phyloP scores from a whole-genome alignment of 1,139 yeast species.

The Kurtzmaniella natalensis region DNA sequence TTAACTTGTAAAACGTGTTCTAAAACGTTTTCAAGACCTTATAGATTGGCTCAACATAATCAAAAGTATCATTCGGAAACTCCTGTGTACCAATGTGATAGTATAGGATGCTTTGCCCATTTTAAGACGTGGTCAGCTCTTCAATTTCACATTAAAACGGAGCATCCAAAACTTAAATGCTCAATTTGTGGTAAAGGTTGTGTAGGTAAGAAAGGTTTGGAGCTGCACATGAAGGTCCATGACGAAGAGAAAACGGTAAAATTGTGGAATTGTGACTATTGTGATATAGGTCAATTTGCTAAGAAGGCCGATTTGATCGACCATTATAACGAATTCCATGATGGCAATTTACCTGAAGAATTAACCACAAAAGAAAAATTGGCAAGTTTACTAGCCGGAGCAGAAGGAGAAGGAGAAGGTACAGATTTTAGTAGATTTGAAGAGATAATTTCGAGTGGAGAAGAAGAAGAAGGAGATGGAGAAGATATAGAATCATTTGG shows the following conservation, averaged over 20 bases:
- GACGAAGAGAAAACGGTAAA: slow-evolving; percentile 48
- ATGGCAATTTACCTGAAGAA: slow-evolving; percentile 34
- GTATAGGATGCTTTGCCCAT: slow-evolving; percentile 52
- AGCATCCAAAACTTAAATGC: slow-evolving; percentile 72
- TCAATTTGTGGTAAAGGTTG: slow-evolving; percentile 65
- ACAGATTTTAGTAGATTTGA: slow-evolving; percentile 5
- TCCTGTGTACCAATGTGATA: slow-evolving; percentile 60
- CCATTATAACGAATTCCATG: slow-evolving; percentile 44
- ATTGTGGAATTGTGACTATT: slow-evolving; percentile 59
- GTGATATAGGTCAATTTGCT: slow-evolving; percentile 34
- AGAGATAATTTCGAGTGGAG: slow-evolving; percentile 9
- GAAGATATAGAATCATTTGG: slow-evolving; percentile 8
- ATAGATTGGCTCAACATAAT: slow-evolving; percentile 57
- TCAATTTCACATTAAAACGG: slow-evolving; percentile 65
- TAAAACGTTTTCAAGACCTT: slow-evolving; percentile 57
- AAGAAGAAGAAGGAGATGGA: slow-evolving; percentile 15
- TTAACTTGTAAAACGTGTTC: slow-evolving; percentile 56
- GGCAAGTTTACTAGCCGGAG: slow-evolving; percentile 17
- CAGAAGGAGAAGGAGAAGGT: slow-evolving; percentile 9
- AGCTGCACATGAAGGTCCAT: slow-evolving; percentile 63
- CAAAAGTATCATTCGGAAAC: slow-evolving; percentile 54
- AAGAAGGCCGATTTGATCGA: slow-evolving; percentile 32
- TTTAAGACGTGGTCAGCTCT: slow-evolving; percentile 77
- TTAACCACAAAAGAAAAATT: slow-evolving; percentile 23
- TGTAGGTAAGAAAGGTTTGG: slow-evolving; percentile 67